Evolutionary conservation across 371 early-diverging fungal genomes (phyloP).

Genomic region (Zancudomyces culisetae): DNA sequence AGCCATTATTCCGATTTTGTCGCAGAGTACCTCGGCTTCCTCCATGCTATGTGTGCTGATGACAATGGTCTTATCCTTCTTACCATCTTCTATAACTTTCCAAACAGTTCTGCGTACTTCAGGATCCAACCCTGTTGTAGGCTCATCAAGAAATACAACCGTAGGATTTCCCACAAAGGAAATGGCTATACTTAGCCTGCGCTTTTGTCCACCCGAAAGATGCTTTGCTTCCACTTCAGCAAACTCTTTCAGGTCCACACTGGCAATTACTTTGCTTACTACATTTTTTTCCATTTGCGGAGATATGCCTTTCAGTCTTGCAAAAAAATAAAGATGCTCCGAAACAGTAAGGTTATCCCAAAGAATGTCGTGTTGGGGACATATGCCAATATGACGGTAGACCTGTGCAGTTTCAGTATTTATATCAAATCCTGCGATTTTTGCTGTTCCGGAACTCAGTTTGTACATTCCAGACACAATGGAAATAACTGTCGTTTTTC

Average conservation of each 20-base stretch:
- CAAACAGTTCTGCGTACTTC: conserved; percentile 46
- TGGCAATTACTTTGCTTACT: conserved; percentile 25
- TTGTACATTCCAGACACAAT: conserved; percentile 46
- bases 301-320: conserved; percentile 42
- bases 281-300: conserved; percentile 26
- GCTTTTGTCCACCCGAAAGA: conserved; percentile 46
- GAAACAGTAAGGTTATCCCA: conserved; percentile 54
- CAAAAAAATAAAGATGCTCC: conserved; percentile 54
- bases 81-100: conserved; percentile 38
- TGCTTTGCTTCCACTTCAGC: conserved; percentile 31
- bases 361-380: conserved; percentile 55
- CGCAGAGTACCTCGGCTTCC: conserved; percentile 44
- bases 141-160: conserved; percentile 70
- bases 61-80: conserved; percentile 38
- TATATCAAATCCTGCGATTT: conserved; percentile 38
- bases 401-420: conserved; percentile 32
- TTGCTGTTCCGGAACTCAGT: conserved; percentile 36
- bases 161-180: conserved; percentile 58
- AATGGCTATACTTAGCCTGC: conserved; percentile 44
- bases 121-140: conserved; percentile 59
- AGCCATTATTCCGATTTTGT: conserved; percentile 49
- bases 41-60: conserved; percentile 56
- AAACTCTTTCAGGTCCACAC: conserved; percentile 31
- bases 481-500: conserved; percentile 36
- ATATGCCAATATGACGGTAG: conserved; percentile 45